Conservation (phyloP, 441 rosid genomes). For the Mallotus japonicus region DNA sequence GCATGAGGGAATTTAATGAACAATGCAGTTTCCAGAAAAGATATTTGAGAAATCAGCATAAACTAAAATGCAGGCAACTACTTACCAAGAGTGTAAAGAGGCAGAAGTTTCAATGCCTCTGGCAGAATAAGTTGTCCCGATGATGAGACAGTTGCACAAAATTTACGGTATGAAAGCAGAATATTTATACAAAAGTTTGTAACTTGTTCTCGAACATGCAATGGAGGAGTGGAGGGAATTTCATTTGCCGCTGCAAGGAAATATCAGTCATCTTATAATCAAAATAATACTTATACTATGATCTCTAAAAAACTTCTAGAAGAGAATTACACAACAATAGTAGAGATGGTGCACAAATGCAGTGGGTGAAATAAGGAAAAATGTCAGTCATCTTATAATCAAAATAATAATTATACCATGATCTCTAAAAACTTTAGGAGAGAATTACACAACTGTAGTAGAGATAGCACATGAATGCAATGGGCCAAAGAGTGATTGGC, state of each 20-base stretch:
- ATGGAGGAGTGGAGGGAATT: conserved; percentile 66
- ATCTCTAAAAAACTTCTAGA: conserved; percentile 3
- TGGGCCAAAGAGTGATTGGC: background rate
- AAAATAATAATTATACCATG: conserved; percentile 6
- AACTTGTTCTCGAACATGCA: conserved; percentile 71
- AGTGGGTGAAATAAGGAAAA: background rate
- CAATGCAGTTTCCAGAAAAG: too few species aligned
- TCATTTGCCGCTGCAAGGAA: conserved; percentile 70
- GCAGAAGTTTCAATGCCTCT: conserved; percentile 96
- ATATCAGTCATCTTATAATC: background rate
- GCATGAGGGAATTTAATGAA: too few species aligned
- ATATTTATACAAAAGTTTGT: conserved; percentile 72
- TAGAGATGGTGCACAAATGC: background rate
- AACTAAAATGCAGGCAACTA: conserved; percentile 16
- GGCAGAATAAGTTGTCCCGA: conserved; percentile 98
- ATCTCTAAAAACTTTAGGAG: background rate
- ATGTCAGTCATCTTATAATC: background rate
- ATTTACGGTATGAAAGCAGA: conserved; percentile 87
- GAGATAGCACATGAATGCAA: background rate
- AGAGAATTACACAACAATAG: background rate
- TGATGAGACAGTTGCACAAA: conserved; percentile 95
- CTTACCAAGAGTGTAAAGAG: conserved; percentile 85
- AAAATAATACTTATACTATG: conserved; percentile 6
- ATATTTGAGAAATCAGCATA: background rate
- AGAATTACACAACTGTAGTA: background rate